Percentiles rank a stretch among this genome's conserved stretches.
Evolutionary conservation across 176 grass and related monocot species (phyloP).

Genomic region (Alopecurus myosuroides): DNA sequence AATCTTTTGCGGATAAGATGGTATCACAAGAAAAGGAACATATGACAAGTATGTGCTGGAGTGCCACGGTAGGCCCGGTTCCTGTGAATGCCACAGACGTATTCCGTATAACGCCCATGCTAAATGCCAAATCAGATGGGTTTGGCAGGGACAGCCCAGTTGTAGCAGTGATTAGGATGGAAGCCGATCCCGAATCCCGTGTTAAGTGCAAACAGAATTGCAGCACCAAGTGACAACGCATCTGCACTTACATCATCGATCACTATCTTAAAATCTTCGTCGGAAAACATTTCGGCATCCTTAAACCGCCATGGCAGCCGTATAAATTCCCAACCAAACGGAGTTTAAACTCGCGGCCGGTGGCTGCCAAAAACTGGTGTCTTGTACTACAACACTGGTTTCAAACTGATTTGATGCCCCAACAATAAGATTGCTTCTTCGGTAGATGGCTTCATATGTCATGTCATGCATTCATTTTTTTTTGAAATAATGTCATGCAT

Average conservation of each 20-base stretch:
- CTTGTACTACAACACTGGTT: neutral
- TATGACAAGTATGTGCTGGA: neutral
- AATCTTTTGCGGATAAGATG: constrained; percentile 5
- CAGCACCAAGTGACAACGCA: neutral
- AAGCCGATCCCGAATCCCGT: neutral
- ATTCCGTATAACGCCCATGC: neutral
- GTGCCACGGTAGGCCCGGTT: neutral
- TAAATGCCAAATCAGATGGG: neutral
- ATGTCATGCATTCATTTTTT: neutral
- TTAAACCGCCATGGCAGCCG: neutral
- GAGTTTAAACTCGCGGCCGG: neutral
- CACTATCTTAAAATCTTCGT: neutral
- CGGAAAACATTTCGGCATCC: neutral
- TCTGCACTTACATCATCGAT: neutral
- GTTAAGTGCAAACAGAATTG: neutral
- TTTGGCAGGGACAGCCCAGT: neutral
- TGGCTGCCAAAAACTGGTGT: neutral
- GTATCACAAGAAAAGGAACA: neutral
- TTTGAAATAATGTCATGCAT: neutral
- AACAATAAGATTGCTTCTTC: neutral
- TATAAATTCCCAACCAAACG: neutral
- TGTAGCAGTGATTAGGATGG: neutral
- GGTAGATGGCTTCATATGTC: neutral
- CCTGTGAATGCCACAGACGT: neutral
- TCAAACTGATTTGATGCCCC: neutral